Evolutionary conservation across 805 yeast species (phyloP), one percentile per base, ranked within the genome.

Genomic region (Candida boidinii): DNA sequence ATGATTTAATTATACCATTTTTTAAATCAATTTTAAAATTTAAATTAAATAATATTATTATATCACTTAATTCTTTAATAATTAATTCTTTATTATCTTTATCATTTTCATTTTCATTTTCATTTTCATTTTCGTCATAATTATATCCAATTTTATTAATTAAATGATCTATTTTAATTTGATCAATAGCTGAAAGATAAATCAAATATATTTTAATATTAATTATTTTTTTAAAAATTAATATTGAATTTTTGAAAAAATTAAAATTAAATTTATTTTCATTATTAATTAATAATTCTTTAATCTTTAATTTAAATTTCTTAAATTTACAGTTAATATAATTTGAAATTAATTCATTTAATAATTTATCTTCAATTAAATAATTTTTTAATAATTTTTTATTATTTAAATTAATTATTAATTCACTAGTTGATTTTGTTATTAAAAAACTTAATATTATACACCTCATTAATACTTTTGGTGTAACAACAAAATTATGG

Each of bases 111-210:
- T 9, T 23, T 4, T 13, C 11, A 15, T 25, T 19, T 15, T 13
- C 11, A 13, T 25, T 8, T 4, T 16, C 27, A 17, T 17, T 17
- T 14, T 17, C n/a, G n/a, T n/a, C n/a, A n/a, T n/a, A n/a, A n/a
- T n/a, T n/a, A n/a, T 45, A 28, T 4, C 48, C 48, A 29, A 58
- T 45, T 17, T 39, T 39, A 6, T 7, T 7, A 12, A 44, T 35
- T 37, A 58, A 34, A 23, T 49, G 51, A 2, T 25, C 29, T 5
- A 52, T 23, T 2, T 43, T 23, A 11, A 48, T 52, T 23, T 34
- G 34, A 10, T 48, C 44, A 20, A 53, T 37, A 12, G 59, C 32
- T 0, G 64, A 56, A 2, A 65, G 40, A 31, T 61, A 65, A 4
- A 51, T 41, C 4, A 49, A 28, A 31, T 53, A 54, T 2, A 49